These are phyloP conservation scores for Botrytis aclada DNA, from an alignment of 2,329 filamentous ascomycete genomes.

Conservation along the genomic window DNA sequence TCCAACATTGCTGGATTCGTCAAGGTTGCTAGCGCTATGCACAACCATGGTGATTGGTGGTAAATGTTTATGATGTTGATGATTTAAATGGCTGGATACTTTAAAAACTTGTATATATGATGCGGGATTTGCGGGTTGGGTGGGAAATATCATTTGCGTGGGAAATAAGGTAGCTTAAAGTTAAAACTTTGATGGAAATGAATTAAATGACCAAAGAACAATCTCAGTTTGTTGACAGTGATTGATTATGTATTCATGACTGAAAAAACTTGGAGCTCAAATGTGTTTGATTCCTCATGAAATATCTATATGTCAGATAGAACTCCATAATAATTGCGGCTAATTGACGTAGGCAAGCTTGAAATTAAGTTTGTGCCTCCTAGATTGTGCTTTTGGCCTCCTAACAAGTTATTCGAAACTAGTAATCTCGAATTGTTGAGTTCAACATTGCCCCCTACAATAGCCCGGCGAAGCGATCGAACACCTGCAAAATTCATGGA, in stretches of 20 bases:
- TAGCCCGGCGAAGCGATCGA: not conserved
- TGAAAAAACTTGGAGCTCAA: accelerated
- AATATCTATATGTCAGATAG: not conserved
- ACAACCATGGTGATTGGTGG: slow-evolving; percentile 96
- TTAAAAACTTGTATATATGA: slow-evolving; percentile 14
- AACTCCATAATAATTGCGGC: accelerated
- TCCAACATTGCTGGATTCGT: slow-evolving; percentile 97
- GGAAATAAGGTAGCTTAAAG: not conserved
- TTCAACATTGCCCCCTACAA: not conserved
- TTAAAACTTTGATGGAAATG: not conserved
- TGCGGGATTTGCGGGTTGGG: slow-evolving; percentile 11
- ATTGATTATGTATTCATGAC: not conserved
- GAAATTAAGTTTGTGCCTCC: not conserved
- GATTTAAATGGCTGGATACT: not conserved
- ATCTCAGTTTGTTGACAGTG: not conserved
- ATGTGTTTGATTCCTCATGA: not conserved
- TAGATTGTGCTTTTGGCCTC: not conserved
- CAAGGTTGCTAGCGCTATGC: slow-evolving; percentile 94
- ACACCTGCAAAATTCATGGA: not conserved
- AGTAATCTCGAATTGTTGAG: not conserved
- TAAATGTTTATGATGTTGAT: slow-evolving; percentile 28
- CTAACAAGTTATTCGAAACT: too few relatives aligned
- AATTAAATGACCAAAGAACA: not conserved
- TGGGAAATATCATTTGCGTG: not conserved
- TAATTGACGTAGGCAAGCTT: not conserved